phyloP scores from a whole-genome alignment of 1,284 basidiomycete genomes.

The Pascua guehoae region DNA sequence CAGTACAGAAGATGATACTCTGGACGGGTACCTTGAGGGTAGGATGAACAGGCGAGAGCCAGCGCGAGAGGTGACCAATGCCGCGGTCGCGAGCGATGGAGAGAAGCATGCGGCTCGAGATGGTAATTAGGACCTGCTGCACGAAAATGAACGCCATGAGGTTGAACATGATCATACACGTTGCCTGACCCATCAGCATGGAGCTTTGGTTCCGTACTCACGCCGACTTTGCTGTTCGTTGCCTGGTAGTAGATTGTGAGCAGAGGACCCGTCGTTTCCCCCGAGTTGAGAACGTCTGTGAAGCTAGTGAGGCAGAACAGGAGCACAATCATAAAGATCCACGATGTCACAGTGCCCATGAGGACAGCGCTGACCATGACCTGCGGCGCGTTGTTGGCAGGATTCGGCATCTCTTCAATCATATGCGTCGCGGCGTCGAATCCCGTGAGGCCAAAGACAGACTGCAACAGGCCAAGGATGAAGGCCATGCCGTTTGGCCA shows the following conservation, averaged over 20 bases:
- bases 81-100: constrained; percentile 11
- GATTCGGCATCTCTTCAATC: constrained; percentile 41
- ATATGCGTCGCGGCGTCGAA: constrained; percentile 41
- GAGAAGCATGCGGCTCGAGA: constrained; percentile 20
- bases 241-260: constrained; percentile 23
- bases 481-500: constrained; percentile 35
- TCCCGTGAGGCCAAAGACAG: constrained; percentile 13
- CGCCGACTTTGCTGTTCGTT: constrained; percentile 3
- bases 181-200: constrained; percentile 4
- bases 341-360: constrained; percentile 25
- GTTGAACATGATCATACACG: constrained; percentile 24
- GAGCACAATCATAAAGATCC: constrained; percentile 37
- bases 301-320: constrained; percentile 17
- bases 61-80: constrained; percentile 4
- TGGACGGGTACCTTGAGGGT: constrained; percentile 26
- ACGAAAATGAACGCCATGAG: constrained; percentile 22
- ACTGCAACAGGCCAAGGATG: constrained; percentile 46
- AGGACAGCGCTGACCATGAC: constrained; percentile 28
- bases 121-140: constrained; percentile 24
- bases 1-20: constrained; percentile 30
- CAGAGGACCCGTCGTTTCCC: constrained; percentile 35
- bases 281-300: constrained; percentile 2
- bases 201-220: not conserved
- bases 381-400: constrained; percentile 32
- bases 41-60: constrained; percentile 9